A percentile compares a stretch with the other conserved stretches of the same genome.
These are phyloP conservation scores for Penicillium ochrochloron DNA, from an alignment of 495 filamentous ascomycete species.

Conservation along the genomic window DNA sequence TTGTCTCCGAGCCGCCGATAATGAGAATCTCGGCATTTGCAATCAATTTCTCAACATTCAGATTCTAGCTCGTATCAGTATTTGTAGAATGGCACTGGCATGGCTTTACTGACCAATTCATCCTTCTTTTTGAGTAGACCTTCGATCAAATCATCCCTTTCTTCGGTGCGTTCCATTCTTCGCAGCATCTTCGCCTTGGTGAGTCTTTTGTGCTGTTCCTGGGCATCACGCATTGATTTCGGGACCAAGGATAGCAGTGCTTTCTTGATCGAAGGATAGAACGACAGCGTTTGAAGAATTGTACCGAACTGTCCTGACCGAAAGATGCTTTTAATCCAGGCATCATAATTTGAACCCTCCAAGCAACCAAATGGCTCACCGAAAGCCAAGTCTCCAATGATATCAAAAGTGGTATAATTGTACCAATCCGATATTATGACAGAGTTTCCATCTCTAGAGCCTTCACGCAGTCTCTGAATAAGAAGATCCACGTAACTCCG, in stretches of 20 bases:
- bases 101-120: conserved; percentile 38
- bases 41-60: conserved; percentile 43
- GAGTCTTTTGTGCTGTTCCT: conserved; percentile 38
- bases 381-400: conserved; percentile 16
- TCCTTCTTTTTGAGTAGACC: conserved; percentile 53
- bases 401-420: conserved; percentile 18
- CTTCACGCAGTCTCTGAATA: conserved; percentile 3
- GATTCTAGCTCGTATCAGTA: conserved; percentile 29
- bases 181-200: conserved; percentile 44
- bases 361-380: conserved; percentile 15
- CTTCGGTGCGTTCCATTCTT: conserved; percentile 44
- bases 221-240: conserved; percentile 31
- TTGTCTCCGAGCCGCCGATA: conserved; percentile 65
- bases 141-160: conserved; percentile 53
- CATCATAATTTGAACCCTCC: conserved; percentile 11
- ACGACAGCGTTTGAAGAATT: conserved; percentile 38
- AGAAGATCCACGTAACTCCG: conserved; percentile 8
- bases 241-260: conserved; percentile 22
- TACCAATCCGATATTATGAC: conserved; percentile 12
- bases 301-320: conserved; percentile 34
- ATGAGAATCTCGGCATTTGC: conserved; percentile 47
- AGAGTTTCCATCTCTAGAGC: not conserved
- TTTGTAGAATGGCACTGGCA: not conserved
- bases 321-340: conserved; percentile 44
- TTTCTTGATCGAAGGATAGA: conserved; percentile 37